Percentiles rank a stretch among this genome's conserved stretches.
Conservation (phyloP, 129 eudicot species). For the sunflower (Helianthus annuus) region HanXRQr2.0-SUNRISE NC_035441.2:24289731-24290230, state of each 20-base stretch:
- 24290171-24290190: neutral
- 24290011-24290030: neutral
- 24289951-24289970: neutral
- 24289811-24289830: neutral
- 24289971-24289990: neutral
- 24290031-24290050: too few species aligned
- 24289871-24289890: neutral
- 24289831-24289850: constrained; percentile 6
- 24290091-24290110: neutral
- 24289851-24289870: neutral
- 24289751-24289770: constrained; percentile 99
- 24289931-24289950: neutral
- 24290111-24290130: neutral
- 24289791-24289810: constrained; percentile 65
- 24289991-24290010: neutral
- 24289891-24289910: neutral
- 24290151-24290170: neutral
- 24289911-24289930: neutral
- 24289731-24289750: constrained; percentile 99
- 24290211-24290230: too few species aligned
- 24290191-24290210: neutral
- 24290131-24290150: neutral
- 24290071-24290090: neutral
- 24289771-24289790: constrained; percentile 91
- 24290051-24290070: too few species aligned